Evolutionary conservation across 2,329 filamentous ascomycete genomes (phyloP), one percentile per base, ranked within the genome.

Genomic region (Fusarium drepaniforme): DNA sequence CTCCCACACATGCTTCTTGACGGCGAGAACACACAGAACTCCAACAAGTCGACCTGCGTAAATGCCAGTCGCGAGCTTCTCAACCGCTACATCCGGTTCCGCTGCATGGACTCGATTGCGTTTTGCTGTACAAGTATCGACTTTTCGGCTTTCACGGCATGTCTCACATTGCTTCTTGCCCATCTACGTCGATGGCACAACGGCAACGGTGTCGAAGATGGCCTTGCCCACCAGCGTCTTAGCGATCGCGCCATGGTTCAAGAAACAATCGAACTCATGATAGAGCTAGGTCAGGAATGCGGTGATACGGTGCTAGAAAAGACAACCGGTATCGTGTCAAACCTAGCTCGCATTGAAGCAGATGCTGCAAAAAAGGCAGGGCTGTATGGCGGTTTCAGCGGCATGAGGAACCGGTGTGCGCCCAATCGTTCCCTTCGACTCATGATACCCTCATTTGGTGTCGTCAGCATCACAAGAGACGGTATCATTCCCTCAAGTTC

Each of bases 91-190:
- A 42, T 60, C 57, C 37, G 37, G 23, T 60, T 60, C 21, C 37
- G 57, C 6, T 42, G 16, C 57, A 60, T 42, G 57, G 57, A 60
- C 57, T 60, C 57, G 9, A n/a, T 60, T 5, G 37, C 57, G 4
- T 60, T 60, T 60, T 60, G 57, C 5, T 60, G 57, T 23, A 42
- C 57, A 21, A 60, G 57, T n/a, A 60, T 60, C n/a, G 37, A 60
- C 16, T 60, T 60, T 21, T 60, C 57, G 16, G 57, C 57, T 25
- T 60, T 60, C 23, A 60, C 57, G 3, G 57, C 57, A 16, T 60
- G 57, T 12, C 57, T 60, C 37, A 60, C 57, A 4, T 25, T 60
- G 5, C 57, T 60, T 60, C 57, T 60, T 38, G 57, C 37, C n/a
- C 57, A 60, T 28, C 23, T 60, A 15, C 53, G 53, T 35, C 53